phyloP scores from a whole-genome alignment of 345 rosid species.

The Psidium guajava region DNA sequence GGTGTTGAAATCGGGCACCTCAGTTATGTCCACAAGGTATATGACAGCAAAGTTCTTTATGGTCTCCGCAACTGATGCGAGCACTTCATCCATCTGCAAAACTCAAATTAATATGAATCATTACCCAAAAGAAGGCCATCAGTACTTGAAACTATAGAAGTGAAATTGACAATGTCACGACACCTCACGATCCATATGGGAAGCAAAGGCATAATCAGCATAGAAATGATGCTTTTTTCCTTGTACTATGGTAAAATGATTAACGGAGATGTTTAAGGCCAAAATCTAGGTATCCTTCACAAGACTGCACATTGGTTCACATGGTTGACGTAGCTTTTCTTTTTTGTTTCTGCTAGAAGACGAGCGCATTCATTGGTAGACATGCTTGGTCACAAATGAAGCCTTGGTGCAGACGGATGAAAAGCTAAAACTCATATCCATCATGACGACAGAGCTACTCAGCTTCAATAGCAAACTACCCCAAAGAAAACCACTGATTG shows the following conservation, averaged over 20 bases:
- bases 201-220: background rate
- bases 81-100: slow-evolving; percentile 84
- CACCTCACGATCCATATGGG: background rate
- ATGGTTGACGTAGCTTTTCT: background rate
- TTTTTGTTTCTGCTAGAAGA: background rate
- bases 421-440: background rate
- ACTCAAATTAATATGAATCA: background rate
- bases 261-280: background rate
- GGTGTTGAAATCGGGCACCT: slow-evolving; percentile 90
- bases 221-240: background rate
- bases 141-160: background rate
- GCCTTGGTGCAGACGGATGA: background rate
- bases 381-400: background rate
- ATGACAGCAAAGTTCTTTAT: slow-evolving; percentile 92
- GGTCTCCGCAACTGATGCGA: slow-evolving; percentile 84
- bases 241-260: too few relatives aligned
- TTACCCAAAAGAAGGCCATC: background rate
- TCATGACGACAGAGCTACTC: background rate
- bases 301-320: background rate
- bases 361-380: background rate
- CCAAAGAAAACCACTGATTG: background rate
- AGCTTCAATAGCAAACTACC: background rate
- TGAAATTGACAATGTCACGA: background rate
- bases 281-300: background rate
- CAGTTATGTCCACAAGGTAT: slow-evolving; percentile 82